Base-by-base conservation (phyloP, 257 asterid species). In the Petrea volubilis region DNA sequence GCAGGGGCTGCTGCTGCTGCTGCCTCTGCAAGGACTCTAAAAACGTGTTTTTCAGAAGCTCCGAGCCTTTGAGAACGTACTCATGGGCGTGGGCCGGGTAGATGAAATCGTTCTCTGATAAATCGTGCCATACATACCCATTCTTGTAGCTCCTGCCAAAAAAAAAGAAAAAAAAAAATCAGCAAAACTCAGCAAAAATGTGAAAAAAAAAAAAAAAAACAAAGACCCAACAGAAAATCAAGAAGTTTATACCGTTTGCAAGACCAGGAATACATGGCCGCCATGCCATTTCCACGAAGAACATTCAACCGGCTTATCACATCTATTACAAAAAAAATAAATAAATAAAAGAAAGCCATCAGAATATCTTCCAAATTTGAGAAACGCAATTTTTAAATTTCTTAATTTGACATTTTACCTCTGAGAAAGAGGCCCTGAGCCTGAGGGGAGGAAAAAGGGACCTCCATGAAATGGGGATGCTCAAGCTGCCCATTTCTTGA, bases 391-490 rank as follows among this genome's bases (percentile, higher is more conserved):
- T 24, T n/a, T 6, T n/a, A 5, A n/a, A 6, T 17, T 47, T 17
- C 5, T 49, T 1, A 21, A n/a, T 47, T 47, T n/a, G n/a, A n/a
- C 3, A 47, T 47, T n/a, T 47, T 5, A 87, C 93, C 93, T 69
- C 55, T 62, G 68, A 86, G 90, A 67, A 77, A 79, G 36, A 88
- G 88, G 41, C 85, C 85, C 17, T 71, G n/a, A 17, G 58, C 82
- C 78, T 90, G 66, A 0, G 83, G 78, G 20, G 87, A 79, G 21
- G 90, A 88, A 62, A 86, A 83, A 47, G 87, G 82, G 52, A 88
- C 96, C 67, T 88, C 93, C 81, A 88, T 88, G 84, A 88, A 88
- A 82, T 88, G 96, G 1, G 96, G 96, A 29, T 86, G 96, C 33
- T 86, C 84, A 36, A 86, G 93, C 36, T 84, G 91, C 29, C 96